Base-by-base conservation (phyloP, 225 moss, liverwort and hornwort genomes). In the Asterella californica region DNA sequence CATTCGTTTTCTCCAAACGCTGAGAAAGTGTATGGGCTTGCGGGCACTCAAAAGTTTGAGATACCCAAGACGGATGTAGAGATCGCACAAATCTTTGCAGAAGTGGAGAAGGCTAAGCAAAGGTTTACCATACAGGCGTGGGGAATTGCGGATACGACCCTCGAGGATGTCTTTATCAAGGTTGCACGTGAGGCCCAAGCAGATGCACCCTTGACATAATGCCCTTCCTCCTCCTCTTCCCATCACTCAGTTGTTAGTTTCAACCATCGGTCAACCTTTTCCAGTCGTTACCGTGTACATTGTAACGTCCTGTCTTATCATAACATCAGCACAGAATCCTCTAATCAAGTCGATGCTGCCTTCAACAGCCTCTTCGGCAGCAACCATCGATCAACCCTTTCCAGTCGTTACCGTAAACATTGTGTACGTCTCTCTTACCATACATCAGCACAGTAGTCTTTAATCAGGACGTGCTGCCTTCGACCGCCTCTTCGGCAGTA, bases 141-240 rank as follows among this genome's bases (percentile, higher is more conserved):
- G 97, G 97, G 97, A 25, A 82, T 99, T 34, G 89, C 97, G 10
- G 97, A 99, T 70, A 99, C 97, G 48, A 93, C 97, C 0, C 83
- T 99, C 48, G 97, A 99, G 83, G 97, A 99, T 75, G 97, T 99
- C 9, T 94, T 99, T 78, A 89, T 99, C 76, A 92, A 99, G 81
- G 81, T 99, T 9, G 89, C 97, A 0, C 90, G 90, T 30, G 85
- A 91, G 33, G 86, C 84, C 2, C 86, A 88, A 66, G 79, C 68
- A 79, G 69, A 79, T 9, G 68, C 29, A 11, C 57, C 50, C 32
- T 38, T 79, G 69, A 50, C 79, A 19, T 79, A 70, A 42, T 36
- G 19, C n/a, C 61, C 10, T 27, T 69, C 68, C 50, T 29, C 74
- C 72, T 1, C 61, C n/a, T 46, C 47, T 9, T 48, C 10, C 30